Evolutionary conservation across 73 alveolate genomes (phyloP).

Genomic region (Halteria grandinella): DNA sequence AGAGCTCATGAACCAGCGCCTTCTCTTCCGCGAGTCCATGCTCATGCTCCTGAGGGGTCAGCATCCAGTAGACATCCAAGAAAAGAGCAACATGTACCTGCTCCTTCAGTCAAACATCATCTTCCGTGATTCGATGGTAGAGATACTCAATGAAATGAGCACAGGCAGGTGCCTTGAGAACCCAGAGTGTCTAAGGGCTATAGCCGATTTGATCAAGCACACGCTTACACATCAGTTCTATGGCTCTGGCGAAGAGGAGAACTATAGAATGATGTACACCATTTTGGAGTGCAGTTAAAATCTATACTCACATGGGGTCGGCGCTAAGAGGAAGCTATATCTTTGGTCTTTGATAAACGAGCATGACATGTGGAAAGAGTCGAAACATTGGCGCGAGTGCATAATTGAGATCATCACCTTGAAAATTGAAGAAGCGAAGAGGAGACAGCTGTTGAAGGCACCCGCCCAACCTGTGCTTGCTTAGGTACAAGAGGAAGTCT

Average conservation of each 20-base stretch:
- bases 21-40: not conserved
- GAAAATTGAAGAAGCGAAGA: too few relatives aligned
- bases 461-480: too few relatives aligned
- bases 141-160: not conserved
- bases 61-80: not conserved
- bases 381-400: conserved; percentile 62
- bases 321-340: conserved; percentile 41
- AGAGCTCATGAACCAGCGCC: too few relatives aligned
- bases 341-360: conserved; percentile 43
- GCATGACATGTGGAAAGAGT: conserved; percentile 77
- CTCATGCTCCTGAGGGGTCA: too few relatives aligned
- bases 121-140: not conserved
- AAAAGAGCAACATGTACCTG: not conserved
- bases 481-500: too few relatives aligned
- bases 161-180: not conserved
- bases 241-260: conserved; percentile 34
- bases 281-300: conserved; percentile 37
- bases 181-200: not conserved
- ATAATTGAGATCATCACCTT: too few relatives aligned
- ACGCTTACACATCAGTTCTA: not conserved
- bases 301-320: not conserved
- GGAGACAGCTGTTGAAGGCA: too few relatives aligned
- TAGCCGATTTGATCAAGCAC: not conserved
- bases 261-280: conserved; percentile 22
- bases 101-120: not conserved